Percentiles rank a stretch among this genome's conserved stretches.
phyloP scores from a whole-genome alignment of 352 stramenopile species.

The Phytopythium litorale region DNA sequence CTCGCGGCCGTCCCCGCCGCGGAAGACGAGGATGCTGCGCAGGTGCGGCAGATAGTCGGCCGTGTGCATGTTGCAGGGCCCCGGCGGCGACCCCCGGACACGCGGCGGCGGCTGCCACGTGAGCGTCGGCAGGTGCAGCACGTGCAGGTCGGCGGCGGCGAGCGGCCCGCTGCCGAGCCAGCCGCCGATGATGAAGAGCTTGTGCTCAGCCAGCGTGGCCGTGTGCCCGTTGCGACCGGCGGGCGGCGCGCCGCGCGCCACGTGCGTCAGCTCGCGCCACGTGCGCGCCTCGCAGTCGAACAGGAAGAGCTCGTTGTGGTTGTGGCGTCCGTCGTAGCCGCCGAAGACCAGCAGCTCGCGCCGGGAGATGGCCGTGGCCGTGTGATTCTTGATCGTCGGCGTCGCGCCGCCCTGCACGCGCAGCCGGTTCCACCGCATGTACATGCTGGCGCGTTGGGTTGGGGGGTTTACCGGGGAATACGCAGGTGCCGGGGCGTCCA shows the following conservation, averaged over 20 bases:
- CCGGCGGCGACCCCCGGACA: constrained; percentile 38
- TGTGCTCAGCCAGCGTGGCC: constrained; percentile 86
- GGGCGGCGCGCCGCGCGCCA: constrained; percentile 48
- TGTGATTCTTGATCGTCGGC: constrained; percentile 89
- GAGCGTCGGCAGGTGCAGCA: constrained; percentile 84
- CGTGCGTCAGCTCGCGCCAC: constrained; percentile 48
- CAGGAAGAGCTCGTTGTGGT: constrained; percentile 92
- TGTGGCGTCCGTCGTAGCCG: constrained; percentile 93
- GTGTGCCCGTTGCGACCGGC: constrained; percentile 94
- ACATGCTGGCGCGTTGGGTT: constrained; percentile 18
- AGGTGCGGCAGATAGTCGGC: constrained; percentile 88
- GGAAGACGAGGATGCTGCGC: constrained; percentile 92
- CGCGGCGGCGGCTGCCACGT: constrained; percentile 50
- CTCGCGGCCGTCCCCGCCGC: constrained; percentile 91
- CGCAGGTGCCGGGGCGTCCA: no score
- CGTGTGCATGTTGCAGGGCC: constrained; percentile 98
- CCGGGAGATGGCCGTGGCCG: constrained; percentile 51
- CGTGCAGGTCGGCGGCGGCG: constrained; percentile 90
- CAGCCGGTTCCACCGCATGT: constrained; percentile 67
- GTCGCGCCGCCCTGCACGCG: constrained; percentile 27
- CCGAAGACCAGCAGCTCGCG: constrained; percentile 86
- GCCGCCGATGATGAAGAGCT: constrained; percentile 93
- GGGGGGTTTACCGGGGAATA: background rate
- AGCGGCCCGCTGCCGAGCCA: constrained; percentile 93
- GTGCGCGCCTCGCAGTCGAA: constrained; percentile 81